phyloP scores from a whole-genome alignment of 306 rosid genomes.

The Sesbania bispinosa region DNA sequence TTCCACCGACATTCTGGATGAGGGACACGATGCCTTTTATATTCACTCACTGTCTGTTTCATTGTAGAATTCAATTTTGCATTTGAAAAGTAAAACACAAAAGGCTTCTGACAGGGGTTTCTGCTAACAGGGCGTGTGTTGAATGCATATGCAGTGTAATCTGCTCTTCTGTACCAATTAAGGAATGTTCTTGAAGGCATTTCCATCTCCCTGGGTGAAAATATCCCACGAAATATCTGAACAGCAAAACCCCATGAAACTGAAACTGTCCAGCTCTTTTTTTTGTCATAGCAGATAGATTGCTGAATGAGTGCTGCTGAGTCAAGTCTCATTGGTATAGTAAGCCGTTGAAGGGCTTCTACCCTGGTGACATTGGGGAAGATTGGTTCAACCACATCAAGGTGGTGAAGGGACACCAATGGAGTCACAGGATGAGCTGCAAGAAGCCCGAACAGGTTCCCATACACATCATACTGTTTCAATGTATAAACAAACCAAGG shows the following conservation, averaged over 20 bases:
- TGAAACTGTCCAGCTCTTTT: slow-evolving; percentile 71
- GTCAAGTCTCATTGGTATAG: slow-evolving; percentile 67
- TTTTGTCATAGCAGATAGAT: slow-evolving; percentile 76
- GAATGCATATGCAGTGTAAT: slow-evolving; percentile 93
- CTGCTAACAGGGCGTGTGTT: slow-evolving; percentile 91
- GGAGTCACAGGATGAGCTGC: slow-evolving; percentile 95
- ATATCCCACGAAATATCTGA: slow-evolving; percentile 78
- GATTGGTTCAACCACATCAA: slow-evolving; percentile 94
- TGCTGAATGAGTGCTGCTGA: slow-evolving; percentile 90
- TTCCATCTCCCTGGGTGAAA: slow-evolving; percentile 83
- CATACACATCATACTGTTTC: slow-evolving; percentile 89
- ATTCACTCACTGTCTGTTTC: slow-evolving; percentile 53
- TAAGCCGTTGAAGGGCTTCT: slow-evolving; percentile 69
- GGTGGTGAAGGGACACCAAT: slow-evolving; percentile 90
- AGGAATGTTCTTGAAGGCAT: slow-evolving; percentile 96
- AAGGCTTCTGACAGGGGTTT: slow-evolving; percentile 90
- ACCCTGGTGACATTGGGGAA: slow-evolving; percentile 72
- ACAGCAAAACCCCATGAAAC: slow-evolving; percentile 95
- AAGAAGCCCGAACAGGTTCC: slow-evolving; percentile 91
- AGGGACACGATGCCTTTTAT: slow-evolving; percentile 53
- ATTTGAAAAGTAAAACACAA: slow-evolving; percentile 71
- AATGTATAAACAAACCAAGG: slow-evolving; percentile 19
- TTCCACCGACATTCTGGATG: slow-evolving; percentile 77
- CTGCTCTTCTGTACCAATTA: slow-evolving; percentile 91
- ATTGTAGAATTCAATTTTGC: slow-evolving; percentile 39